Percentiles rank a stretch among this genome's conserved stretches.
Evolutionary conservation across 306 rosid genomes (phyloP).

Genomic region (Ormosia emarginata): DNA sequence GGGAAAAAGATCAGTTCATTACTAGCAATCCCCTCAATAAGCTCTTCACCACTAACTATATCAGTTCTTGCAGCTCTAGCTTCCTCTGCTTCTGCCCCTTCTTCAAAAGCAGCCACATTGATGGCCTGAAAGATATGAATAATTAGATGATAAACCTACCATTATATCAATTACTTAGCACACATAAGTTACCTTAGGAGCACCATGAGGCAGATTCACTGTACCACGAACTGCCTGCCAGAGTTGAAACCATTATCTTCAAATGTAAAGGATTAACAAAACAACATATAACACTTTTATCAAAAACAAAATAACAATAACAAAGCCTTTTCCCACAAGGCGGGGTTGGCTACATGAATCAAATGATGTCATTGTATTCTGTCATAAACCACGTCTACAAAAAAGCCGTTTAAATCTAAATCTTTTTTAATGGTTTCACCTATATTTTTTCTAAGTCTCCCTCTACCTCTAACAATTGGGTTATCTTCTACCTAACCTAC

Average conservation of each 20-base stretch:
- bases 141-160: constrained; percentile 36
- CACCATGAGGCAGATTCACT: constrained; percentile 85
- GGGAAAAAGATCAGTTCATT: constrained; percentile 39
- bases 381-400: not conserved
- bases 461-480: no score
- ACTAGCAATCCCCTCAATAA: constrained; percentile 90
- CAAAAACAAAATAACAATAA: not conserved
- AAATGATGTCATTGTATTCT: not conserved
- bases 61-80: constrained; percentile 97
- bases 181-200: constrained; percentile 67
- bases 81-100: constrained; percentile 95
- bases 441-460: no score
- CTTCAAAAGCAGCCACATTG: constrained; percentile 95
- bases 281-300: not conserved
- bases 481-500: no score
- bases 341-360: not conserved
- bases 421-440: no score
- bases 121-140: constrained; percentile 60
- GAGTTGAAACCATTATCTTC: constrained; percentile 34
- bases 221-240: constrained; percentile 97
- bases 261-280: not conserved
- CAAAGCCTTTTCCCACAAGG: not conserved
- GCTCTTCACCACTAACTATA: constrained; percentile 96
- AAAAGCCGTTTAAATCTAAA: no score
- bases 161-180: constrained; percentile 17